Evolutionary conservation across 2,329 filamentous ascomycete genomes (phyloP).

Genomic region (Dryadomyces quercivorus): DNA sequence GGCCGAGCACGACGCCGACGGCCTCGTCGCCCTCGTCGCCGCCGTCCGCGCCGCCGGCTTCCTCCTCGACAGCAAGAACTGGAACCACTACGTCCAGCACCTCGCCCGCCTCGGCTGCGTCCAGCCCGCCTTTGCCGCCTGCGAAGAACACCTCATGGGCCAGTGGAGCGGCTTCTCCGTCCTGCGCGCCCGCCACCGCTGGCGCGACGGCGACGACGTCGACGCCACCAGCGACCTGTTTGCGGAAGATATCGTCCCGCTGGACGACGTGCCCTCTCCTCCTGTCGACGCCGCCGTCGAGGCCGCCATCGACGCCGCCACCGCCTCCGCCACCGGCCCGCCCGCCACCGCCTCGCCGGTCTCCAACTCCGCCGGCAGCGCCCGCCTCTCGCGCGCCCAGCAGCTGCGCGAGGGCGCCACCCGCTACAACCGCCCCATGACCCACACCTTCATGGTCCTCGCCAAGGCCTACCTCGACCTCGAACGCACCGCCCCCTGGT

Average conservation of each 20-base stretch:
- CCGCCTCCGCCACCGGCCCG: too few relatives aligned
- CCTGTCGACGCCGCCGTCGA: too few relatives aligned
- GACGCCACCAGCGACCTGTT: too few relatives aligned
- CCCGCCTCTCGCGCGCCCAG: slow-evolving; percentile 6
- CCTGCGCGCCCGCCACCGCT: slow-evolving; percentile 14
- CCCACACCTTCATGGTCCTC: slow-evolving; percentile 34
- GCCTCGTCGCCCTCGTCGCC: slow-evolving; percentile 37
- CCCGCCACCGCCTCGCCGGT: neutral
- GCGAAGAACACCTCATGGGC: slow-evolving; percentile 67
- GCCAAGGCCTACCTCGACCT: slow-evolving; percentile 37
- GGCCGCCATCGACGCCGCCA: too few relatives aligned
- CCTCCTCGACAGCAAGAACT: slow-evolving; percentile 60
- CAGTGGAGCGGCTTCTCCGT: slow-evolving; percentile 62
- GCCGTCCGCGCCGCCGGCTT: slow-evolving; percentile 55
- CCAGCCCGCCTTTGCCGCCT: slow-evolving; percentile 57
- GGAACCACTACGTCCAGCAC: slow-evolving; percentile 64
- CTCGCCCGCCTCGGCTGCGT: slow-evolving; percentile 49
- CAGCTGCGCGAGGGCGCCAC: slow-evolving; percentile 26
- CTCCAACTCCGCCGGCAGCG: neutral
- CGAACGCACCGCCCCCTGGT: slow-evolving; percentile 36
- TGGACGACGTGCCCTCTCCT: neutral
- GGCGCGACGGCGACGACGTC: neutral
- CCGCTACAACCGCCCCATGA: slow-evolving; percentile 25
- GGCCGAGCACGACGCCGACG: slow-evolving; percentile 27
- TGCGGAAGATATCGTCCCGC: too few relatives aligned